These are phyloP conservation scores for Stygiomarasmius scandens DNA, from an alignment of 1,284 basidiomycete genomes.

Conservation along the genomic window DNA sequence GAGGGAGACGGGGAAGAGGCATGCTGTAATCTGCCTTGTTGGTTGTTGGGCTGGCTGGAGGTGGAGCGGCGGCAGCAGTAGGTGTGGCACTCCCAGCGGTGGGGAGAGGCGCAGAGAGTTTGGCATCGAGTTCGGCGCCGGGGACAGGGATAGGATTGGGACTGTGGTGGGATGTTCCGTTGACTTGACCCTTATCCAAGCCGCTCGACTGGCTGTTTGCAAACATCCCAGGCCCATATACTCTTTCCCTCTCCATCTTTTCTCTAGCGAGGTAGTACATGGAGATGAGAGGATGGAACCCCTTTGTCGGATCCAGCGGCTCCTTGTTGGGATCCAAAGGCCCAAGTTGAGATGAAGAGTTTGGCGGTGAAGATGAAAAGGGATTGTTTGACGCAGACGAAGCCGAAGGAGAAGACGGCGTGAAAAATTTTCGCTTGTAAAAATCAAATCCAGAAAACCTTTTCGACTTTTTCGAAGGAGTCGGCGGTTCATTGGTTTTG, in stretches of 20 bases:
- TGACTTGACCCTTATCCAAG: slow-evolving; percentile 21
- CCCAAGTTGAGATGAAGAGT: slow-evolving; percentile 53
- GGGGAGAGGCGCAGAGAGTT: slow-evolving; percentile 9
- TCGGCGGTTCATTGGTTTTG: slow-evolving; percentile 38
- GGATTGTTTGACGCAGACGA: slow-evolving; percentile 35
- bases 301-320: slow-evolving; percentile 81
- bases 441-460: slow-evolving; percentile 95
- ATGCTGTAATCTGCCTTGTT: slow-evolving; percentile 76
- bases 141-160: neutral
- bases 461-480: slow-evolving; percentile 60
- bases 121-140: neutral
- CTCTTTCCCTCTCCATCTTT: slow-evolving; percentile 91
- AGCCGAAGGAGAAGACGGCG: slow-evolving; percentile 64
- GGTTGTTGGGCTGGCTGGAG: neutral
- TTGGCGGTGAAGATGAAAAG: slow-evolving; percentile 39
- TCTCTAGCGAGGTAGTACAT: slow-evolving; percentile 97
- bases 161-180: slow-evolving; percentile 2
- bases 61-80: neutral
- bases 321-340: slow-evolving; percentile 48
- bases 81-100: neutral
- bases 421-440: slow-evolving; percentile 89
- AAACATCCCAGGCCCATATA: slow-evolving; percentile 93
- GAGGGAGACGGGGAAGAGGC: slow-evolving; percentile 78
- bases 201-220: slow-evolving; percentile 82
- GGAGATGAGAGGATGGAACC: slow-evolving; percentile 93